Conservation (phyloP, 2,329 filamentous ascomycete genomes). For the Aaosphaeria pasadenensis region DNA sequence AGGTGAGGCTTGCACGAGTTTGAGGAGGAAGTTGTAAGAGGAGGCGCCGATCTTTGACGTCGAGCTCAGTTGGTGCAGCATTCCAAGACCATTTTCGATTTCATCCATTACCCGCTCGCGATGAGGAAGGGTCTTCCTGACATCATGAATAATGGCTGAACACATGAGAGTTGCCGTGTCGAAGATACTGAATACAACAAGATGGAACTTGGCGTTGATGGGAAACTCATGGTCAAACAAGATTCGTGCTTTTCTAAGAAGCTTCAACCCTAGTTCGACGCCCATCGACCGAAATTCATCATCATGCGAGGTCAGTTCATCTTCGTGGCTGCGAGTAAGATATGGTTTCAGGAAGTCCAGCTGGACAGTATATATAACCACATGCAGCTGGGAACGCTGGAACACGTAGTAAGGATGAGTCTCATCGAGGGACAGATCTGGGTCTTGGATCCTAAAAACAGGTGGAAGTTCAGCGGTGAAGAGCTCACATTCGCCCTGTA, state of each 20-base stretch:
- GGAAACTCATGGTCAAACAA: slow-evolving; percentile 48
- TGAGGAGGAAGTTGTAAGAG: slow-evolving; percentile 29
- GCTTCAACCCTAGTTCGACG: slow-evolving; percentile 44
- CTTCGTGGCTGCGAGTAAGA: slow-evolving; percentile 38
- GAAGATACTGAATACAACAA: slow-evolving; percentile 51
- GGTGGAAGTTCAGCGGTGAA: slow-evolving; percentile 47
- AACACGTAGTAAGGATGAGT: slow-evolving; percentile 43
- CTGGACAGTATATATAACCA: slow-evolving; percentile 45
- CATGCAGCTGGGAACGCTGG: slow-evolving; percentile 48
- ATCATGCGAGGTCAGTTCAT: slow-evolving; percentile 29
- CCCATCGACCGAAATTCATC: slow-evolving; percentile 41
- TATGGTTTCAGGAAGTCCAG: slow-evolving; percentile 47
- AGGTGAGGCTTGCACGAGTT: slow-evolving; percentile 26
- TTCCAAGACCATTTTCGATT: slow-evolving; percentile 32
- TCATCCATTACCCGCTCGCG: slow-evolving; percentile 42
- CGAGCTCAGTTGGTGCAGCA: slow-evolving; percentile 26
- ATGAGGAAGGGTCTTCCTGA: slow-evolving; percentile 39
- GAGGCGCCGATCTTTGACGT: slow-evolving; percentile 26
- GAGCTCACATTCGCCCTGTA: slow-evolving; percentile 38
- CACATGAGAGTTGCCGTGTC: slow-evolving; percentile 52
- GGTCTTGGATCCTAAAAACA: slow-evolving; percentile 37
- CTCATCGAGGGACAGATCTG: slow-evolving; percentile 44
- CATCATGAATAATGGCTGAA: slow-evolving; percentile 52
- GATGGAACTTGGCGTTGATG: slow-evolving; percentile 49
- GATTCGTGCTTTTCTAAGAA: slow-evolving; percentile 40